Percentiles rank a stretch among this genome's conserved stretches.
Conservation (phyloP, 176 grass and related monocot genomes). For the Bromus sterilis region DNA sequence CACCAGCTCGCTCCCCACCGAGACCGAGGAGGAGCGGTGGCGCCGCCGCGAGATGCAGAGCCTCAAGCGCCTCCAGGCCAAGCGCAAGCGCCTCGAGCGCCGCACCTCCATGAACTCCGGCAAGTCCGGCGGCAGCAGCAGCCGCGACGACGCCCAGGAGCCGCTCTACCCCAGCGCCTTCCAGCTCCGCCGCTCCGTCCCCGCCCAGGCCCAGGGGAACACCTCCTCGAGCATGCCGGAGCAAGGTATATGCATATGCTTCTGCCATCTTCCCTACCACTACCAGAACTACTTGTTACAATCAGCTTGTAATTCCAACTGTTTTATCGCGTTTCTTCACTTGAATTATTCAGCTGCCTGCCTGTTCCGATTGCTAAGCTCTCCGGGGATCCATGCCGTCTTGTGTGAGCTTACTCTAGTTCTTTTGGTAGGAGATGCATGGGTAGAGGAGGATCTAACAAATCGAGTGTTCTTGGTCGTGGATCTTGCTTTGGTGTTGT, state of each 20-base stretch:
- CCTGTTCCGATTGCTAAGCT: not conserved
- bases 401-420: not conserved
- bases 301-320: not conserved
- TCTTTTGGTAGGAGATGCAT: constrained; percentile 5
- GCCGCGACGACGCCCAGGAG: constrained; percentile 23
- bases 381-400: not conserved
- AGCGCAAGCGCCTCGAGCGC: constrained; percentile 79
- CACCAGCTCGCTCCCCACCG: constrained; percentile 68
- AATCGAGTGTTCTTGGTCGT: not conserved
- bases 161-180: constrained; percentile 10
- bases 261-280: not conserved
- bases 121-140: not conserved
- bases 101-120: constrained; percentile 67
- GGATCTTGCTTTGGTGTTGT: not conserved
- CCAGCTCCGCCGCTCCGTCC: constrained; percentile 38
- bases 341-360: not conserved
- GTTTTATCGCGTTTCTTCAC: not conserved
- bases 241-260: constrained; percentile 26
- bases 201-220: constrained; percentile 36
- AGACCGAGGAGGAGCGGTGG: constrained; percentile 50
- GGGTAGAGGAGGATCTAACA: not conserved
- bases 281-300: not conserved
- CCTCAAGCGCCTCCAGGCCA: constrained; percentile 67
- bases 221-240: constrained; percentile 15
- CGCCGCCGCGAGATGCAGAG: constrained; percentile 67